These are phyloP conservation scores for Biancaea sappan DNA, from an alignment of 306 rosid species.

Conservation along the genomic window DNA sequence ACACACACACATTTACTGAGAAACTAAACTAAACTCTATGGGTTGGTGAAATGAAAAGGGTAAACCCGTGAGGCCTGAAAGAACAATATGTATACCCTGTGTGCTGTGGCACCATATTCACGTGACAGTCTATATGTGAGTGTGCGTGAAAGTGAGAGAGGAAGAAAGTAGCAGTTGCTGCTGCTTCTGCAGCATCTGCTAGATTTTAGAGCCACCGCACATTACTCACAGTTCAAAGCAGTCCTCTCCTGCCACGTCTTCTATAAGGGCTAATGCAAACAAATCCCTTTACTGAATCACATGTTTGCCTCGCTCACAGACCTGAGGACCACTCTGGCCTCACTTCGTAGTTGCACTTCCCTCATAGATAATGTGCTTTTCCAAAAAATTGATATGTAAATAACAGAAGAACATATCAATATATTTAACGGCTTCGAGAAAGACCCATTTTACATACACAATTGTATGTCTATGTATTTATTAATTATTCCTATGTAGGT, in stretches of 20 bases:
- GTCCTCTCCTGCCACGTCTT: slow-evolving; percentile 33
- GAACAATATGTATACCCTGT: neutral
- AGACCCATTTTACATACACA: neutral
- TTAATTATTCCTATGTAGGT: too few species aligned
- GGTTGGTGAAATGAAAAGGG: slow-evolving; percentile 5
- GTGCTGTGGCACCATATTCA: neutral
- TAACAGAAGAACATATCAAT: too few species aligned
- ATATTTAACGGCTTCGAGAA: neutral
- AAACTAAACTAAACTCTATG: neutral
- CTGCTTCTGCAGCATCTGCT: neutral
- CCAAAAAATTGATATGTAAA: neutral
- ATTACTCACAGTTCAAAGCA: slow-evolving; percentile 26
- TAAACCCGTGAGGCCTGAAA: slow-evolving; percentile 46
- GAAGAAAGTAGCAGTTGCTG: neutral
- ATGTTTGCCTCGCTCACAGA: slow-evolving; percentile 31
- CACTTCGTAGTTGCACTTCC: neutral
- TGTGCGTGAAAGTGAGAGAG: slow-evolving; percentile 37
- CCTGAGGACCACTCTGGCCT: slow-evolving; percentile 26
- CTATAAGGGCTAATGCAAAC: slow-evolving; percentile 24
- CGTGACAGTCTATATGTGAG: slow-evolving; percentile 24
- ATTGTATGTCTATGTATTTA: too few species aligned
- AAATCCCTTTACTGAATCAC: slow-evolving; percentile 38
- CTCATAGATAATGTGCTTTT: neutral
- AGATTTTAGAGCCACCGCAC: slow-evolving; percentile 39
- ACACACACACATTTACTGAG: neutral